A percentile compares a stretch with the other conserved stretches of the same genome.
These are phyloP conservation scores for Lactuca saligna DNA, from an alignment of 129 eudicot genomes.

Conservation along the genomic window DNA sequence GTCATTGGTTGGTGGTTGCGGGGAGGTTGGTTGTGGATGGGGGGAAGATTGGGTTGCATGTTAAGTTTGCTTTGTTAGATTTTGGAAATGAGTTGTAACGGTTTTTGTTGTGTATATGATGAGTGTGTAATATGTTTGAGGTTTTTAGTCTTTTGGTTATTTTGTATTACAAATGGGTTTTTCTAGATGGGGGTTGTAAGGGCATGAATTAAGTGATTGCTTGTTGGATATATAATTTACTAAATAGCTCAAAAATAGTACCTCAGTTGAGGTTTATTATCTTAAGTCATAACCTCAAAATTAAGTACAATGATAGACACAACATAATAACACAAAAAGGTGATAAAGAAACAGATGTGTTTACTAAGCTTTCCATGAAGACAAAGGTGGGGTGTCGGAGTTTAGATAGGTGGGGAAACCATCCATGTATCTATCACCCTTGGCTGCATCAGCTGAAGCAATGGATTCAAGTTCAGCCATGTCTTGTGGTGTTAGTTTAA, in stretches of 20 bases:
- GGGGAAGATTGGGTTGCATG: slow-evolving; percentile 84
- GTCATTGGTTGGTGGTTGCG: slow-evolving; percentile 98
- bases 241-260: neutral
- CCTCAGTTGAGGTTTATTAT: neutral
- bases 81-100: slow-evolving; percentile 33
- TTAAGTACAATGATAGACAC: neutral
- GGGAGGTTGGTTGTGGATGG: slow-evolving; percentile 76
- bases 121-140: neutral
- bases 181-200: neutral
- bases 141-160: slow-evolving; percentile 12
- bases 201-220: slow-evolving; percentile 9
- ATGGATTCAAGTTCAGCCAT: slow-evolving; percentile 36
- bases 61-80: slow-evolving; percentile 75
- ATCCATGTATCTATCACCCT: slow-evolving; percentile 32
- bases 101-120: slow-evolving; percentile 14
- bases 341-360: neutral
- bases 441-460: slow-evolving; percentile 22
- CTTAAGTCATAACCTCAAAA: neutral
- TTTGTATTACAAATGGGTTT: neutral
- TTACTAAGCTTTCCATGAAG: slow-evolving; percentile 10
- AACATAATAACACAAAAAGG: neutral
- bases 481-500: slow-evolving; percentile 33
- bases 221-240: slow-evolving; percentile 4
- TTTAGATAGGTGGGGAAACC: neutral
- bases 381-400: slow-evolving; percentile 10